Conservation (phyloP, 805 yeast species). For the Teunomyces stri region DNA sequence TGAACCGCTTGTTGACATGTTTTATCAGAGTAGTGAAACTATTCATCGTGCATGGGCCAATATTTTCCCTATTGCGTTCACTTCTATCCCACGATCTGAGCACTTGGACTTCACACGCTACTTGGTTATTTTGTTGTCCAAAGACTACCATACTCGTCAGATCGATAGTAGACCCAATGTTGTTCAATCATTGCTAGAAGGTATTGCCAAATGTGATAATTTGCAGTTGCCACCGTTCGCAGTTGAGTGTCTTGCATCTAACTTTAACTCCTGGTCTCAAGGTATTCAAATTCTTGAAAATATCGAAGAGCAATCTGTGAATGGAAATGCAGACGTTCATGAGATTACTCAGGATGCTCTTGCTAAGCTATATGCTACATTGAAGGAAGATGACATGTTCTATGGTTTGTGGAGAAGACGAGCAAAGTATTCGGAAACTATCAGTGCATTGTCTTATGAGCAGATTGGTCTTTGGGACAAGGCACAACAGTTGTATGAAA, state of each 20-base stretch:
- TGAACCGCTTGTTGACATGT: conserved; percentile 72
- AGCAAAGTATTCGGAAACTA: conserved; percentile 91
- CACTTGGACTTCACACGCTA: conserved; percentile 81
- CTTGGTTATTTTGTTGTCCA: conserved; percentile 73
- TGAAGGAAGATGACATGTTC: conserved; percentile 95
- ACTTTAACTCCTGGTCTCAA: conserved; percentile 89
- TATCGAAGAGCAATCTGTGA: conserved; percentile 52
- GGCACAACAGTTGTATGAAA: conserved; percentile 90
- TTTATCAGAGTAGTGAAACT: conserved; percentile 76
- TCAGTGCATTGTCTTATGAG: conserved; percentile 88
- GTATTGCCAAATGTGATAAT: conserved; percentile 68
- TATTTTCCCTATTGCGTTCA: conserved; percentile 77
- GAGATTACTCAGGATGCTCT: conserved; percentile 90
- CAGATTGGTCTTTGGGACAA: conserved; percentile 94
- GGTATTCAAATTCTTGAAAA: conserved; percentile 82
- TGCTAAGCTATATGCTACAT: conserved; percentile 79
- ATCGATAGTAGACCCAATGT: conserved; percentile 84
- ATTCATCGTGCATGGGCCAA: conserved; percentile 82
- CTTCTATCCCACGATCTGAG: conserved; percentile 73
- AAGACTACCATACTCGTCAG: conserved; percentile 92
- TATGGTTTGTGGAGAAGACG: conserved; percentile 97
- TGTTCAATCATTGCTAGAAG: conserved; percentile 78
- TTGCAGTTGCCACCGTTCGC: conserved; percentile 91
- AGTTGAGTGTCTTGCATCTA: conserved; percentile 80
- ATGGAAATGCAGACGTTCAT: conserved; percentile 69